A percentile compares a stretch with the other conserved stretches of the same genome.
Evolutionary conservation across 306 rosid species (phyloP).

Genomic region (Crataegus laevigata): DNA sequence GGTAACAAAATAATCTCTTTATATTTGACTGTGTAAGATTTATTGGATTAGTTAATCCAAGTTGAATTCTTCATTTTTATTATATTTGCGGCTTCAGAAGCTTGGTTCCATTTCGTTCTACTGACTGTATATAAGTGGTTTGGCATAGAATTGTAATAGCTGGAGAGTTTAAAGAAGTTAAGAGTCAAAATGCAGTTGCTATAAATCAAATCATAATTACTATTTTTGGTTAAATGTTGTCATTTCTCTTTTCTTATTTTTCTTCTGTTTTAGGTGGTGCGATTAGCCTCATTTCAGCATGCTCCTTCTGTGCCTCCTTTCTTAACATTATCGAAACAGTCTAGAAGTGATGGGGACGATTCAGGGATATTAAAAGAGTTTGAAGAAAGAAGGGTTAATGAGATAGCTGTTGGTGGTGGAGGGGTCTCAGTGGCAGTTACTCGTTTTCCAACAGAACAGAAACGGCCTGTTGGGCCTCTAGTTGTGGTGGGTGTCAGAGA

Average conservation of each 20-base stretch:
- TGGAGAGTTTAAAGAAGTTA: not conserved
- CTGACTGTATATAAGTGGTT: not conserved
- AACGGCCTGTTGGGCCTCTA: conserved; percentile 93
- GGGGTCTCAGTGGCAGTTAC: conserved; percentile 95
- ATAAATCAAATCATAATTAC: not conserved
- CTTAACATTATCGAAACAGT: conserved; percentile 64
- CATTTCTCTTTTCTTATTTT: conserved; percentile 1
- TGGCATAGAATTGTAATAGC: not conserved
- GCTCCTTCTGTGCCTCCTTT: conserved; percentile 97
- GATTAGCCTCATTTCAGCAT: conserved; percentile 98
- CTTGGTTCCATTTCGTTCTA: not conserved
- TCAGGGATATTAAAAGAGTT: conserved; percentile 38
- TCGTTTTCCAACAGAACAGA: conserved; percentile 92
- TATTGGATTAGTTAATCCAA: not conserved
- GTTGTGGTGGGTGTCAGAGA: conserved; percentile 92
- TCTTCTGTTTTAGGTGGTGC: conserved; percentile 66
- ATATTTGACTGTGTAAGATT: not conserved
- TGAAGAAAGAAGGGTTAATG: conserved; percentile 74
- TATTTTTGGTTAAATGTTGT: not conserved
- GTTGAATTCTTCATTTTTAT: not conserved
- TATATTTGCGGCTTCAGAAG: not conserved
- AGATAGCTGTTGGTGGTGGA: conserved; percentile 99
- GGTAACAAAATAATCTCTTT: not conserved
- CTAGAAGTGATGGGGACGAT: conserved; percentile 69
- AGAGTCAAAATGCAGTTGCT: not conserved